Conservation (phyloP, 139 green algal genomes). For the Picochlorum sp. region DNA sequence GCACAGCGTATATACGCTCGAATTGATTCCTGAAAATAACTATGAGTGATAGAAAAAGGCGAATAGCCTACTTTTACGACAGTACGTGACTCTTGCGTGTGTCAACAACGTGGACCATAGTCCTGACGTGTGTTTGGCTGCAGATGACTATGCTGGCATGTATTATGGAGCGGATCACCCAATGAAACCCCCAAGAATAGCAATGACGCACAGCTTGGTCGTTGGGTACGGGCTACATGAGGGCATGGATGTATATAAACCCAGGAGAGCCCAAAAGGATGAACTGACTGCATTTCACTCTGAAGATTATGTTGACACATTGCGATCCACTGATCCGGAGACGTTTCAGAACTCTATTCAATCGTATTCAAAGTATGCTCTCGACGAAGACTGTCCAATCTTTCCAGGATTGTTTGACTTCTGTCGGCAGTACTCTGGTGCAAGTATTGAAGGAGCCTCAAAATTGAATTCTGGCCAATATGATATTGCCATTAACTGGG, state of each 20-base stretch:
- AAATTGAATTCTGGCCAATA: slow-evolving; percentile 76
- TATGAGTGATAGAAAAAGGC: slow-evolving; percentile 38
- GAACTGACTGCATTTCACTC: slow-evolving; percentile 87
- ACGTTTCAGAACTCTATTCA: slow-evolving; percentile 28
- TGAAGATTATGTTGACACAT: slow-evolving; percentile 76
- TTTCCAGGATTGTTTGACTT: slow-evolving; percentile 80
- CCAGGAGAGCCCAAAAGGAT: slow-evolving; percentile 58
- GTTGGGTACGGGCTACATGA: slow-evolving; percentile 90
- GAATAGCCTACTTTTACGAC: slow-evolving; percentile 83
- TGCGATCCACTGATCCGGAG: slow-evolving; percentile 65
- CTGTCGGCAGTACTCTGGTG: slow-evolving; percentile 79
- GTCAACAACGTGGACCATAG: background rate
- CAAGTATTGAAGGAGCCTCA: slow-evolving; percentile 61
- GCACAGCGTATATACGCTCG: background rate
- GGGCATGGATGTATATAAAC: slow-evolving; percentile 75
- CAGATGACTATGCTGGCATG: slow-evolving; percentile 67
- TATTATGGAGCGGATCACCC: slow-evolving; percentile 96
- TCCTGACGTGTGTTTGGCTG: background rate
- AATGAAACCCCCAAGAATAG: slow-evolving; percentile 95
- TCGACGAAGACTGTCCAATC: slow-evolving; percentile 86
- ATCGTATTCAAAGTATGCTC: slow-evolving; percentile 59
- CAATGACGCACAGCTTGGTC: slow-evolving; percentile 92
- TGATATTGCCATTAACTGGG: slow-evolving; percentile 97
- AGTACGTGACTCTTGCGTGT: slow-evolving; percentile 29
- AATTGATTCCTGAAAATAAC: background rate